phyloP scores from a whole-genome alignment of 345 rosid species.

The Isatis tinctoria region DNA sequence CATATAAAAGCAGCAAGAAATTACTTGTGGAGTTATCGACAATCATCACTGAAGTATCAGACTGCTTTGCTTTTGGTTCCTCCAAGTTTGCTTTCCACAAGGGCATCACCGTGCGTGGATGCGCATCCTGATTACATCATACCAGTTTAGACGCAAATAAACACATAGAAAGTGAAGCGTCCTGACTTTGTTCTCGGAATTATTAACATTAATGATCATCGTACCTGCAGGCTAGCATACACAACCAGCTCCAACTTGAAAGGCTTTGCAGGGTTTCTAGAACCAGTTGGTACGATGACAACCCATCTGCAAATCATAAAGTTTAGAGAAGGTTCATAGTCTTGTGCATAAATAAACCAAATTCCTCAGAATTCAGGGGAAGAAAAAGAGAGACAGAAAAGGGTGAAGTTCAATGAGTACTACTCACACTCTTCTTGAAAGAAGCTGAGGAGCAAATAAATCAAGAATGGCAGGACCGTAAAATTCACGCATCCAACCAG shows the following conservation, averaged over 20 bases:
- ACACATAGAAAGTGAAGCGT: not conserved
- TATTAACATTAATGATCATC: not conserved
- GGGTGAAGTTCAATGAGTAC: not conserved
- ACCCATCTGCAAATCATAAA: constrained; percentile 66
- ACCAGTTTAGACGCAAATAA: not conserved
- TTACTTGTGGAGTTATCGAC: constrained; percentile 71
- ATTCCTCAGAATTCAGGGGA: not conserved
- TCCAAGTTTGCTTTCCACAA: constrained; percentile 91
- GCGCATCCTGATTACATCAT: constrained; percentile 65
- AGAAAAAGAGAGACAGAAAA: not conserved
- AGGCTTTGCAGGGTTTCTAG: constrained; percentile 60
- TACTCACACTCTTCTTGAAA: constrained; percentile 85
- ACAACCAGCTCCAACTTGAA: constrained; percentile 89
- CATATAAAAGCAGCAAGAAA: constrained; percentile 24
- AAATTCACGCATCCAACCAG: constrained; percentile 95
- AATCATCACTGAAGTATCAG: constrained; percentile 79
- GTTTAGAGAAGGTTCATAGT: not conserved
- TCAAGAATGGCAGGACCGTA: constrained; percentile 86
- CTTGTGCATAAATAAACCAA: not conserved
- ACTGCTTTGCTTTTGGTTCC: constrained; percentile 62
- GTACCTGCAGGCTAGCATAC: constrained; percentile 69
- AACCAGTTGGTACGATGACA: constrained; percentile 76
- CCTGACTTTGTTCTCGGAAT: not conserved
- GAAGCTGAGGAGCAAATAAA: constrained; percentile 70
- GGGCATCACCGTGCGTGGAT: constrained; percentile 67